Evolutionary conservation across 2,329 filamentous ascomycete species (phyloP).

Genomic region (Pseudogymnoascus sp.): DNA sequence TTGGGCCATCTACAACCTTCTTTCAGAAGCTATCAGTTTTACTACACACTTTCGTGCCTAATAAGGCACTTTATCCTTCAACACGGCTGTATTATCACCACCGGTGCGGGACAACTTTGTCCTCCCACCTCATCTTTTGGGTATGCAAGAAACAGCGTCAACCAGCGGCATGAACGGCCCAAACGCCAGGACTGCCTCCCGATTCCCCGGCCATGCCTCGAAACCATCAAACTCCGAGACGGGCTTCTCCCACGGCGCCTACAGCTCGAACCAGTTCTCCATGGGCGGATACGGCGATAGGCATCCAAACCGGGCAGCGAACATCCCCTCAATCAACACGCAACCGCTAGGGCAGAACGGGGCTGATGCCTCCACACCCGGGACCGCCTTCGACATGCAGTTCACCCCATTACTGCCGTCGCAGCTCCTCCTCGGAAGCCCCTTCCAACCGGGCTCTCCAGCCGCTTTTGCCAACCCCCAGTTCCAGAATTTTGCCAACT

Average conservation of each 20-base stretch:
- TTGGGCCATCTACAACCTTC: conserved; percentile 12
- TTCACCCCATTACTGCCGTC: conserved; percentile 94
- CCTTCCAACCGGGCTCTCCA: conserved; percentile 91
- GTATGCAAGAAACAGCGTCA: conserved; percentile 82
- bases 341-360: conserved; percentile 47
- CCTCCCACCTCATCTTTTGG: conserved; percentile 74
- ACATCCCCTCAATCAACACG: conserved; percentile 91
- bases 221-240: conserved; percentile 80
- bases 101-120: conserved; percentile 74
- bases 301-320: conserved; percentile 67
- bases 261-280: conserved; percentile 67
- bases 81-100: conserved; percentile 75
- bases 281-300: conserved; percentile 78
- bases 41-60: conserved; percentile 22
- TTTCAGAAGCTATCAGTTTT: not conserved
- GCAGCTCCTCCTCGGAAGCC: conserved; percentile 87
- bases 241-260: conserved; percentile 88
- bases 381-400: conserved; percentile 92
- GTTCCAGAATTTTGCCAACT: conserved; percentile 76
- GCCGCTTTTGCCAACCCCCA: conserved; percentile 84
- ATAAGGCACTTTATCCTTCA: conserved; percentile 48
- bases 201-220: conserved; percentile 63
- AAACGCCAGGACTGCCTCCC: conserved; percentile 47
- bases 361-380: conserved; percentile 76
- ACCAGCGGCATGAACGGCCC: conserved; percentile 52